Evolutionary conservation across 352 stramenopile genomes (phyloP), one percentile per base, ranked within the genome.

Genomic region (Peronospora belbahrii): DNA sequence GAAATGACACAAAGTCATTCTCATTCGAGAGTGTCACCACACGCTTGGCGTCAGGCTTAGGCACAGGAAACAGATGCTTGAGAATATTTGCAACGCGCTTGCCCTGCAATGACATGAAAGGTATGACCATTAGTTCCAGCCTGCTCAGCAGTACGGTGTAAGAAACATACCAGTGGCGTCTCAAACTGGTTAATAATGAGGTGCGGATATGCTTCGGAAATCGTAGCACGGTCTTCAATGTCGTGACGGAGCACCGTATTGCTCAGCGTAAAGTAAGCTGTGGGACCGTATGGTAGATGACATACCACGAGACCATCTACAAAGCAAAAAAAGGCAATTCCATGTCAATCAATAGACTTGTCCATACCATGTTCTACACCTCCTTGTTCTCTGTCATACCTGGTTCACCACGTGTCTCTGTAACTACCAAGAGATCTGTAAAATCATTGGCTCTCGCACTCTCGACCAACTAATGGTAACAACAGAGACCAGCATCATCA

Each of bases 1-100:
- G 91, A 71, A 99, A 99, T 17, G 88, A 98, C 55, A 99, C 96
- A 60, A 97, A 98, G 74, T 99, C 97, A 57, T 97, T 92, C 53
- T 98, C 76, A 68, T 99, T 99, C 13, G 85, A 89, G 53, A 99
- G 97, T 24, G 96, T 99, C 31, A 99, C 95, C 3, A 99, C 88
- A 34, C 97, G 86, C 64, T 96, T 95, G 18, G 94, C 89, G 62
- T 99, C 97, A 14, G 79, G 49, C 63, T 98, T 97, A 3, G 96
- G 96, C 30, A 99, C 94, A 0, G 97, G 97, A 64, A 99, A 99
- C 22, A 99, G 62, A 67, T 98, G 96, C 72, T 99, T 99, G 4
- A 99, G 74, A 62, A 99, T 97, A 64, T 97, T 98, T 41, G 84
- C 83, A 23, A 98, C 88, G 34, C 97, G 88, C 56, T 95, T 80